Conservation (phyloP, 495 filamentous ascomycete species). For the Hypomontagnella submonticulosa region DNA sequence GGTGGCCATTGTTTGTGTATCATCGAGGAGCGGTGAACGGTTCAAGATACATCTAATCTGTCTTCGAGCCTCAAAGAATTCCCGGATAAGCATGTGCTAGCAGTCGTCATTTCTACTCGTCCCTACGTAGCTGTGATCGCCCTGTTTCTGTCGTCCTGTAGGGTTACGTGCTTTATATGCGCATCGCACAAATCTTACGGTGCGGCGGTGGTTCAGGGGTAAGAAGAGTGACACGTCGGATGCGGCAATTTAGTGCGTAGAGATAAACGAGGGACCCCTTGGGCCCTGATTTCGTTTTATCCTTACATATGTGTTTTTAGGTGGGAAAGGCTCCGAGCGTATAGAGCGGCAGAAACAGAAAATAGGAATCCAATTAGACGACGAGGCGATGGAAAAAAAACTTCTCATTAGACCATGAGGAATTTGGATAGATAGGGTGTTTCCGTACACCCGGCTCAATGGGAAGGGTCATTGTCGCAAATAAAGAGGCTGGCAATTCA, state of each 20-base stretch:
- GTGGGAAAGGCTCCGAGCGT: slow-evolving; percentile 29
- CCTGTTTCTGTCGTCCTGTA: slow-evolving; percentile 15
- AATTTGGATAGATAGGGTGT: slow-evolving; percentile 18
- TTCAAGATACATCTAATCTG: slow-evolving; percentile 7
- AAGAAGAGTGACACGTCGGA: slow-evolving; percentile 3
- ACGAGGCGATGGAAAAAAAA: slow-evolving; percentile 24
- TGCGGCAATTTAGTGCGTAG: slow-evolving; percentile 33
- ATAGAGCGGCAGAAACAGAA: slow-evolving; percentile 33
- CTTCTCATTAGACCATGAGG: slow-evolving; percentile 19
- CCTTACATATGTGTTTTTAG: slow-evolving; percentile 19
- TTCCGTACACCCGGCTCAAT: slow-evolving; percentile 37
- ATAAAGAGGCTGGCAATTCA: slow-evolving; percentile 30
- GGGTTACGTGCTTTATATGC: slow-evolving; percentile 9
- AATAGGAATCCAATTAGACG: slow-evolving; percentile 27
- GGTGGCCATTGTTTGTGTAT: slow-evolving; percentile 19
- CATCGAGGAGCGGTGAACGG: slow-evolving; percentile 8
- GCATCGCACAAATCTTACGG: slow-evolving; percentile 13
- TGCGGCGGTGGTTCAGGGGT: slow-evolving; percentile 27
- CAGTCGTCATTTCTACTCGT: slow-evolving; percentile 48
- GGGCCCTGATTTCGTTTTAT: slow-evolving; percentile 17
- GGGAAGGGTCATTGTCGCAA: slow-evolving; percentile 26
- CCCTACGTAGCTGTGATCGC: slow-evolving; percentile 47
- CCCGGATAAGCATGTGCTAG: slow-evolving; percentile 41
- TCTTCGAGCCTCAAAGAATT: slow-evolving; percentile 36
- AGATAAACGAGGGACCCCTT: slow-evolving; percentile 22